A percentile compares a stretch with the other conserved stretches of the same genome.
Evolutionary conservation across 2,329 filamentous ascomycete genomes (phyloP).

Genomic region (Alternaria novae-zelandiae): DNA sequence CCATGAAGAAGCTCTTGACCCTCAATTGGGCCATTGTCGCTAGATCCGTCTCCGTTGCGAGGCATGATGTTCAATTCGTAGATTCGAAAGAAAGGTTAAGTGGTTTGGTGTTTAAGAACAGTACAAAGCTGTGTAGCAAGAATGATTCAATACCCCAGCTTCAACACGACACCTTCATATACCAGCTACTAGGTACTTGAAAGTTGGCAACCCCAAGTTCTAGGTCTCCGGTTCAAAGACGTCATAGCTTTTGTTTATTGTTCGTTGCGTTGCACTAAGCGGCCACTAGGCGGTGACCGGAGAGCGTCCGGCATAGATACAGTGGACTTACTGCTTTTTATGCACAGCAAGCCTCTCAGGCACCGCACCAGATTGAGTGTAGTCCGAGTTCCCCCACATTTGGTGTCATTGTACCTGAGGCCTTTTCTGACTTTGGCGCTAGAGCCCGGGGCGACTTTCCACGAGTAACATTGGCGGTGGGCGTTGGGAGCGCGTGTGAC

Average conservation of each 20-base stretch:
- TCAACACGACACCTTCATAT: constrained; percentile 1
- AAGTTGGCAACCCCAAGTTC: constrained; percentile 10
- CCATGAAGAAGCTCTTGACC: constrained; percentile 49
- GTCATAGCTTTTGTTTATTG: constrained; percentile 9
- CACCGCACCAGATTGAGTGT: not conserved
- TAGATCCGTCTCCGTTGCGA: constrained; percentile 50
- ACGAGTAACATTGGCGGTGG: not conserved
- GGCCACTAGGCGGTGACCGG: constrained; percentile 5
- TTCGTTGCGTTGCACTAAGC: not conserved
- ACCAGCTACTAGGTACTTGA: not conserved
- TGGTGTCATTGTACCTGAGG: not conserved
- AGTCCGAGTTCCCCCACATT: not conserved
- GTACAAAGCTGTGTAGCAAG: not conserved
- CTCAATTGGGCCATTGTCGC: constrained; percentile 50
- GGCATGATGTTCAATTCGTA: constrained; percentile 38
- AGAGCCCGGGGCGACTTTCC: not conserved
- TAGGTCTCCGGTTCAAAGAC: not conserved
- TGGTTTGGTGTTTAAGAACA: not conserved
- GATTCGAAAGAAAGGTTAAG: not conserved
- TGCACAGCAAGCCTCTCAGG: not conserved
- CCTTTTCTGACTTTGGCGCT: not conserved
- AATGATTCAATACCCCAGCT: not conserved
- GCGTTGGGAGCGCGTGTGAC: not conserved
- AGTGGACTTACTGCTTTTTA: not conserved
- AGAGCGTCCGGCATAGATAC: not conserved